phyloP scores from a whole-genome alignment of 2,329 filamentous ascomycete genomes.

The Cercospora zeae-maydis region DNA sequence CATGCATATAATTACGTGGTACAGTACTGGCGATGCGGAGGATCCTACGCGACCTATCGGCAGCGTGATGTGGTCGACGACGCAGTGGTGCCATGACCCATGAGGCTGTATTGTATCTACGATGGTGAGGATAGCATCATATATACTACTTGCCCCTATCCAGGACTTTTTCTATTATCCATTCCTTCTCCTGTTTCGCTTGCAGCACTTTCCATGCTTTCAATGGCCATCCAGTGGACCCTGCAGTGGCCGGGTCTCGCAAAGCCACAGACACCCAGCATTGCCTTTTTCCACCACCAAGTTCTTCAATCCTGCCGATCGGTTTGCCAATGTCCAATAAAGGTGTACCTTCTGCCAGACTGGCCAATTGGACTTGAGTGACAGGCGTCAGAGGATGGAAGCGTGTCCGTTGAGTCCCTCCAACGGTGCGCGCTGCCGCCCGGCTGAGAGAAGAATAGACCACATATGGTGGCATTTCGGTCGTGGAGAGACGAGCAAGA shows the following conservation, averaged over 20 bases:
- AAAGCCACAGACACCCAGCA: constrained; percentile 81
- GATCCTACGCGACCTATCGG: not conserved
- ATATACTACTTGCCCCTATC: constrained; percentile 17
- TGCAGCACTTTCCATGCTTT: constrained; percentile 82
- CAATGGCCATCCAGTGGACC: constrained; percentile 43
- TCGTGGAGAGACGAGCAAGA: constrained; percentile 63
- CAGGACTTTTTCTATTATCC: constrained; percentile 63
- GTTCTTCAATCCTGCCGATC: constrained; percentile 68
- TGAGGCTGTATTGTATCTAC: not conserved
- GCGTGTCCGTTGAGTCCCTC: constrained; percentile 64
- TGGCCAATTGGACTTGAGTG: constrained; percentile 69
- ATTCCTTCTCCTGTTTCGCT: constrained; percentile 68
- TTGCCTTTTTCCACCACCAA: constrained; percentile 52
- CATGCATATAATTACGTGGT: not conserved
- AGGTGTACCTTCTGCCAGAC: constrained; percentile 78
- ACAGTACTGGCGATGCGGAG: not conserved
- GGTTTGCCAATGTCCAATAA: constrained; percentile 84
- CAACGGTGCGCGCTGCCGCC: constrained; percentile 46
- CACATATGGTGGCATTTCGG: constrained; percentile 80
- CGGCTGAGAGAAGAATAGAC: constrained; percentile 84
- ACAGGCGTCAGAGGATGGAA: constrained; percentile 86
- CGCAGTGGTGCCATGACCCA: not conserved
- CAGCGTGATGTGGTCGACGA: not conserved
- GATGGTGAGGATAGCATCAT: not conserved
- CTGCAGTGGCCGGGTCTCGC: constrained; percentile 26